Base-by-base conservation (phyloP, 2,329 filamentous ascomycete species). In the Alternaria postmessia region DNA sequence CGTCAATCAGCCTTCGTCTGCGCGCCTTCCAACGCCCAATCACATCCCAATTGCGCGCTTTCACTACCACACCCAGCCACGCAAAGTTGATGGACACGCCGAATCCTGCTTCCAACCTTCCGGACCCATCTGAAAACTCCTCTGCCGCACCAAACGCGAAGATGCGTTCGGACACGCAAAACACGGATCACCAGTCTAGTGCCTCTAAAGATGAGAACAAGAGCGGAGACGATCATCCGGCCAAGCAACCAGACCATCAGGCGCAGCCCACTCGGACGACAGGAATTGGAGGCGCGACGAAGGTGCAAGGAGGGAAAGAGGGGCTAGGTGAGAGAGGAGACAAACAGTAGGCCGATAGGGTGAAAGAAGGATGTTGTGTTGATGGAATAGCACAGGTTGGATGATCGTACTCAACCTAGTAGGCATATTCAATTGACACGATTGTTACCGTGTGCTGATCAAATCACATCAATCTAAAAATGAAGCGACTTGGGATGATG, bases 171-270 rank as follows among this genome's bases (percentile, higher is more conserved):
- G 67, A 69, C 38, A 70, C 69, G 4, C 71, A 71, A 14, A 68
- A 74, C 49, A 74, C 67, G 11, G 72, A 75, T 41, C 24, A 43
- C 12, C 72, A 78, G 51, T 78, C 76, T 2, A 72, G 59, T 24
- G 75, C 77, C 16, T 77, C 75, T 1, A 51, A 53, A 7, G 57
- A 74, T 1, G 69, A 75, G 55, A 51, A 69, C 24, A 69, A 70
- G 59, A 68, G 34, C 9, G 75, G 74, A 2, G 70, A 74, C 38
- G 72, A 79, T 20, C 75, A 79, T 54, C 78, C 77, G 1, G 76
- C 77, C 1, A 79, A 79, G 58, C 77, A 79, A 51, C 77, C 77
- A 0, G 77, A 80, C 52, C 52, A 66, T 7, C 77, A 80, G 60
- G 56, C 61, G 18, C 54, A 75, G 61, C 74, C 75, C 5, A 68